Evolutionary conservation across 306 rosid genomes (phyloP).

Genomic region (Herpetospermum pedunculosum): DNA sequence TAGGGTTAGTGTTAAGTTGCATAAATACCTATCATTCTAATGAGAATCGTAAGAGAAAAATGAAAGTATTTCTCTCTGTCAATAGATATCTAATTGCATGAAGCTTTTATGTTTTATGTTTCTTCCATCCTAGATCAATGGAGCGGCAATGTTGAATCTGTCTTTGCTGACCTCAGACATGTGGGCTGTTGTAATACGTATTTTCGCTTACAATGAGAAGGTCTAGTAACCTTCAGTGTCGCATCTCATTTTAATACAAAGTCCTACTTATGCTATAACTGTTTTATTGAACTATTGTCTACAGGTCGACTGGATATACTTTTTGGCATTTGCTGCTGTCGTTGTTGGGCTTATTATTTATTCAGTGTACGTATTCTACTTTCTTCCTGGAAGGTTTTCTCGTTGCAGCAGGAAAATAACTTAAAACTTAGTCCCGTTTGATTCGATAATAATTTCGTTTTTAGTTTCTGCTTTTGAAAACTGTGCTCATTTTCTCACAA

Average conservation of each 20-base stretch:
- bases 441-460: too few relatives aligned
- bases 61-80: not conserved
- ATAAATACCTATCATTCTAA: too few relatives aligned
- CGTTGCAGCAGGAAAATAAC: not conserved
- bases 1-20: too few relatives aligned
- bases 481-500: too few relatives aligned
- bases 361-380: slow-evolving; percentile 48
- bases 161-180: slow-evolving; percentile 96
- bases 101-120: not conserved
- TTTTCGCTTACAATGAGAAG: slow-evolving; percentile 83
- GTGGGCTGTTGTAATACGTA: slow-evolving; percentile 94
- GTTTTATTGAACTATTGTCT: not conserved
- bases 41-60: too few relatives aligned
- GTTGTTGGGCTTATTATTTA: slow-evolving; percentile 61
- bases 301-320: slow-evolving; percentile 97
- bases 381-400: not conserved
- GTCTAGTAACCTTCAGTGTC: slow-evolving; percentile 20
- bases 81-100: not conserved
- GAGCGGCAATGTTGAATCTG: slow-evolving; percentile 92
- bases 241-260: not conserved
- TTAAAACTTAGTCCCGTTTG: not conserved
- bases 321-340: slow-evolving; percentile 67
- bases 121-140: slow-evolving; percentile 39
- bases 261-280: not conserved
- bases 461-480: too few relatives aligned